Conservation (phyloP, 805 yeast genomes). For the Ogataea nonfermentans region DNA sequence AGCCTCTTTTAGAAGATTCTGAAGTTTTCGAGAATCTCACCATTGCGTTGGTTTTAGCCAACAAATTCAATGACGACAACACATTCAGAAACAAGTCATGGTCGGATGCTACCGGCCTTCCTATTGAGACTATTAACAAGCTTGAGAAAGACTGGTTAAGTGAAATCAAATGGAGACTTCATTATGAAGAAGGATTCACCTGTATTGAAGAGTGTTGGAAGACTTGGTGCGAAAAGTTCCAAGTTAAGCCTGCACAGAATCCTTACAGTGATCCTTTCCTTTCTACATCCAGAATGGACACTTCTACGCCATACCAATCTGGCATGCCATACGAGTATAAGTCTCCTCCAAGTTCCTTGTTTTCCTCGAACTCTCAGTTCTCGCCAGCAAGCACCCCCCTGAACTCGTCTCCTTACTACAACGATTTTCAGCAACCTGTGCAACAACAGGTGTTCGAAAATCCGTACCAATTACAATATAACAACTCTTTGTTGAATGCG, state of each 20-base stretch:
- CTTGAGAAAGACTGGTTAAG: constrained; percentile 58
- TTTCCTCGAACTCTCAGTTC: constrained; percentile 22
- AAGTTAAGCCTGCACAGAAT: constrained; percentile 10
- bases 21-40: constrained; percentile 56
- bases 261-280: constrained; percentile 10
- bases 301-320: constrained; percentile 6
- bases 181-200: constrained; percentile 31
- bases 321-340: constrained; percentile 16
- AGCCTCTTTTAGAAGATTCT: constrained; percentile 31
- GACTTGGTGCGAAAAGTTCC: constrained; percentile 36
- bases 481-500: constrained; percentile 15
- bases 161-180: constrained; percentile 32
- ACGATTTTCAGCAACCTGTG: constrained; percentile 19
- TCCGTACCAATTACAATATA: constrained; percentile 26
- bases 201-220: constrained; percentile 38
- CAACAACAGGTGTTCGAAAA: constrained; percentile 26
- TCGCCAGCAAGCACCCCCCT: constrained; percentile 26
- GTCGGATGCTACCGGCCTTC: constrained; percentile 91
- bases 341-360: constrained; percentile 23
- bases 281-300: constrained; percentile 11
- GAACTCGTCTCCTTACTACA: constrained; percentile 27
- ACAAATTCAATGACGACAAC: constrained; percentile 94
- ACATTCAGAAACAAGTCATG: constrained; percentile 94
- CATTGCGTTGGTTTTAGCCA: constrained; percentile 76
- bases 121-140: constrained; percentile 55